These are phyloP conservation scores for Didymella sp. DNA, from an alignment of 2,329 filamentous ascomycete genomes.

Conservation along the genomic window DNA sequence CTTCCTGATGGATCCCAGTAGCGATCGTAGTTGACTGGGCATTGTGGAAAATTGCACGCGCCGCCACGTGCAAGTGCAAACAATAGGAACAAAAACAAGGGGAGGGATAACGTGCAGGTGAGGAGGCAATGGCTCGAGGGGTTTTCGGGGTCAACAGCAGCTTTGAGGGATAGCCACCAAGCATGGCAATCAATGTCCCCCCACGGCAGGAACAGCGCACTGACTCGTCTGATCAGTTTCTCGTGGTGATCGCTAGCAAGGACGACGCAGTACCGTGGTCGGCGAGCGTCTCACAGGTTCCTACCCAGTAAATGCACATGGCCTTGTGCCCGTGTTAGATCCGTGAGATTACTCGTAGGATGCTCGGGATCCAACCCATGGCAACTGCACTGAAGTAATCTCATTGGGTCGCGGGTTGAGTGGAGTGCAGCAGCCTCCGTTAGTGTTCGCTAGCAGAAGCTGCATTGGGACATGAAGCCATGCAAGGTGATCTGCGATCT, in stretches of 20 bases:
- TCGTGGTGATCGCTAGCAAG: constrained; percentile 23
- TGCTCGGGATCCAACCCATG: constrained; percentile 12
- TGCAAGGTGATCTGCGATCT: constrained; percentile 15
- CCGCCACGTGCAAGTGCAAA: constrained; percentile 4
- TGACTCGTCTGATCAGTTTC: not conserved
- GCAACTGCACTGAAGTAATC: constrained; percentile 12
- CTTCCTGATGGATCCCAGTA: constrained; percentile 56
- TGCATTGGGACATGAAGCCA: constrained; percentile 8
- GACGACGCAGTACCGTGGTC: constrained; percentile 24
- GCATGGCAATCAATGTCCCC: not conserved
- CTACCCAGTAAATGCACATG: constrained; percentile 17
- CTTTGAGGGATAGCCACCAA: constrained; percentile 10
- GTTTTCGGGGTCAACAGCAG: not conserved
- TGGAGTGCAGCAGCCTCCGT: constrained; percentile 16
- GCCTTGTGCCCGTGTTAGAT: constrained; percentile 10
- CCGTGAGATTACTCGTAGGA: constrained; percentile 15
- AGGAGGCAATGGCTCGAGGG: not conserved
- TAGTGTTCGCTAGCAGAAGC: constrained; percentile 23
- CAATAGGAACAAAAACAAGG: not conserved
- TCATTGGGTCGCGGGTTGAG: constrained; percentile 28
- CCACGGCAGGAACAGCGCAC: constrained; percentile 1
- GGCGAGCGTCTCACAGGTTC: constrained; percentile 19
- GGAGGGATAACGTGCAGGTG: not conserved
- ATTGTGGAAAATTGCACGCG: constrained; percentile 24
- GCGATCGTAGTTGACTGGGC: constrained; percentile 50